Evolutionary conservation across 306 rosid species (phyloP).

Genomic region (Datisca glomerata): DNA sequence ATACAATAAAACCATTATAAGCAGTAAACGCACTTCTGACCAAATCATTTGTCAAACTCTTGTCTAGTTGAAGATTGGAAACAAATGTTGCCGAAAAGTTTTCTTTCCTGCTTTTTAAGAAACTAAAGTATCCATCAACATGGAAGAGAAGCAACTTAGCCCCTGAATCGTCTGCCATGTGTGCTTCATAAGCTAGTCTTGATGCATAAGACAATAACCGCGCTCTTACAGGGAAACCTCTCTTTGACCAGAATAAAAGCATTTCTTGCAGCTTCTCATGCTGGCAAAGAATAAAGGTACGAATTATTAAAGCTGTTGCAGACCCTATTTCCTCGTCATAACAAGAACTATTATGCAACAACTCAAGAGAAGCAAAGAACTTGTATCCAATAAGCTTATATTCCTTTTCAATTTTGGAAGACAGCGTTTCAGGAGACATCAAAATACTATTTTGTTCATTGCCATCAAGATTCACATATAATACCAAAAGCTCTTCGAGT

Average conservation of each 20-base stretch:
- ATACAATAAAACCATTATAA: conserved; percentile 15
- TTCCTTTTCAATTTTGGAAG: conserved; percentile 9
- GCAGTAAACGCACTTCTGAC: conserved; percentile 21
- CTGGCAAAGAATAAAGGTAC: conserved; percentile 13
- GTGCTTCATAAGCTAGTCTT: conserved; percentile 19
- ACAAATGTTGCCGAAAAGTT: conserved; percentile 1
- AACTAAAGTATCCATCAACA: conserved; percentile 10
- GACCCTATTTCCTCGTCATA: conserved; percentile 19
- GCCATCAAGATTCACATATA: conserved; percentile 11
- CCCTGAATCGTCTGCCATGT: conserved; percentile 4
- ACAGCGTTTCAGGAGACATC: conserved; percentile 2
- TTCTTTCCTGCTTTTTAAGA: conserved; percentile 2
- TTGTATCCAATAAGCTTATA: conserved; percentile 17
- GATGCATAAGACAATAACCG: conserved; percentile 18
- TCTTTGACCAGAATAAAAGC: conserved; percentile 21
- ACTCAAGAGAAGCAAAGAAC: conserved; percentile 15
- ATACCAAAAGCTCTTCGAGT: conserved; percentile 12
- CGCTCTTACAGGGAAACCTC: conserved; percentile 15
- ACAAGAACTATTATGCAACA: conserved; percentile 7
- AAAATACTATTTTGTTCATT: background rate
- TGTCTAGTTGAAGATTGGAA: conserved; percentile 9
- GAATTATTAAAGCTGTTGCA: conserved; percentile 19
- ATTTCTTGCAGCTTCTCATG: conserved; percentile 14
- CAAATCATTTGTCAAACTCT: conserved; percentile 6
- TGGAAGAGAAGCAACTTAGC: conserved; percentile 9